phyloP scores from a whole-genome alignment of 805 yeast genomes.

The Schwanniomyces polymorphus region DNA sequence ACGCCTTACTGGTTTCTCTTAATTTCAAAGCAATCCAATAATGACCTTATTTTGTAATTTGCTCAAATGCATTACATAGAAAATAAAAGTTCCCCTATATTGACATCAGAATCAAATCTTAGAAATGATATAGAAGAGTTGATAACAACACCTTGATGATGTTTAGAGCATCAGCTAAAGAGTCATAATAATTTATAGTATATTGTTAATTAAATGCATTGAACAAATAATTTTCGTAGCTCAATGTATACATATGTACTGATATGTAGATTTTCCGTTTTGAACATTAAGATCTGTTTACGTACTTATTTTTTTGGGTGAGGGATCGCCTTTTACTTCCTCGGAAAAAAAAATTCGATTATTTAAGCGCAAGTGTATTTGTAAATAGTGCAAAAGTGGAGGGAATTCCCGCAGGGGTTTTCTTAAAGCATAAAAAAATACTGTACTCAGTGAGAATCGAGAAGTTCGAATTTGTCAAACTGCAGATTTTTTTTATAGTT shows the following conservation, averaged over 20 bases:
- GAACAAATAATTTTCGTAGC: not conserved
- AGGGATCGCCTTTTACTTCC: not conserved
- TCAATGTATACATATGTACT: not conserved
- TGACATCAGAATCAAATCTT: too few species aligned
- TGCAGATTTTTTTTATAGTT: not conserved
- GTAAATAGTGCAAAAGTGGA: not conserved
- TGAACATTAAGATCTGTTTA: not conserved
- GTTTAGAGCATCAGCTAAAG: not conserved
- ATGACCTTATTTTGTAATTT: not conserved
- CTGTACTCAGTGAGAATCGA: not conserved
- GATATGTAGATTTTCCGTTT: not conserved
- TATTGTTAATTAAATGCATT: not conserved
- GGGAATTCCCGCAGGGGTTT: not conserved
- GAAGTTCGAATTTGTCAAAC: not conserved
- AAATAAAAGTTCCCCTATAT: not conserved
- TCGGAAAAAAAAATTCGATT: not conserved
- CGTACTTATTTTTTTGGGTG: not conserved
- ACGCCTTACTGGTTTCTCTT: not conserved
- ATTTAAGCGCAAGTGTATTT: not conserved
- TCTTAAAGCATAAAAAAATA: not conserved
- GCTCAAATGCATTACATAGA: not conserved
- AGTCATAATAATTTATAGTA: not conserved
- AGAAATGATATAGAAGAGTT: too few species aligned
- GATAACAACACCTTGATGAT: too few species aligned
- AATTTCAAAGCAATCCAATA: not conserved